phyloP scores from a whole-genome alignment of 345 rosid genomes.

The Eucalyptus tenuipes region DNA sequence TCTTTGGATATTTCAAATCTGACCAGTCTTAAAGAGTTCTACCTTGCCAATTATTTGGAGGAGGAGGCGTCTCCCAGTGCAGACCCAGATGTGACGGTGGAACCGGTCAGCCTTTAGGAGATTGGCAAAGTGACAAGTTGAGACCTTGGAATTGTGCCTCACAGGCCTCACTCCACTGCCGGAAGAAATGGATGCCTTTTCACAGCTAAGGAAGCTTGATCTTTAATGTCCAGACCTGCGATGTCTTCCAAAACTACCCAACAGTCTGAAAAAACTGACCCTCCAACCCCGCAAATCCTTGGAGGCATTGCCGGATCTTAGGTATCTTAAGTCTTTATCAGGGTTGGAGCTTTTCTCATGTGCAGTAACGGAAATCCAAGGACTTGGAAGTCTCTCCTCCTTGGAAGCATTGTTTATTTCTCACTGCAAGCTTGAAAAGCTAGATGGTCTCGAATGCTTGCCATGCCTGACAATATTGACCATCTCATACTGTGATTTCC shows the following conservation, averaged over 20 bases:
- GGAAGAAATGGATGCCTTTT: background rate
- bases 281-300: background rate
- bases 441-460: too few species aligned
- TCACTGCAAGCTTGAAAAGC: too few species aligned
- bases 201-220: background rate
- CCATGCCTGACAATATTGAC: too few species aligned
- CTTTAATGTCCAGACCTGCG: background rate
- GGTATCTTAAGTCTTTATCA: background rate
- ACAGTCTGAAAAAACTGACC: background rate
- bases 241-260: background rate
- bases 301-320: background rate
- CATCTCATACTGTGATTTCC: too few species aligned
- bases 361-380: too few species aligned
- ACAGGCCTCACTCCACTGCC: background rate
- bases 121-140: background rate
- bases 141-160: background rate
- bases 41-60: background rate
- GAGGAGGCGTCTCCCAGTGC: background rate
- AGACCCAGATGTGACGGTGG: background rate
- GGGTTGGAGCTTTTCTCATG: too few species aligned
- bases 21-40: background rate
- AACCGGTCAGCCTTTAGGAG: background rate
- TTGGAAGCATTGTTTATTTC: background rate
- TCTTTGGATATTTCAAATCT: background rate
- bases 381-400: too few species aligned